A percentile compares a stretch with the other conserved stretches of the same genome.
These are phyloP conservation scores for Podosphaera aphanis DNA, from an alignment of 2,329 filamentous ascomycete genomes.

Conservation along the genomic window DNA sequence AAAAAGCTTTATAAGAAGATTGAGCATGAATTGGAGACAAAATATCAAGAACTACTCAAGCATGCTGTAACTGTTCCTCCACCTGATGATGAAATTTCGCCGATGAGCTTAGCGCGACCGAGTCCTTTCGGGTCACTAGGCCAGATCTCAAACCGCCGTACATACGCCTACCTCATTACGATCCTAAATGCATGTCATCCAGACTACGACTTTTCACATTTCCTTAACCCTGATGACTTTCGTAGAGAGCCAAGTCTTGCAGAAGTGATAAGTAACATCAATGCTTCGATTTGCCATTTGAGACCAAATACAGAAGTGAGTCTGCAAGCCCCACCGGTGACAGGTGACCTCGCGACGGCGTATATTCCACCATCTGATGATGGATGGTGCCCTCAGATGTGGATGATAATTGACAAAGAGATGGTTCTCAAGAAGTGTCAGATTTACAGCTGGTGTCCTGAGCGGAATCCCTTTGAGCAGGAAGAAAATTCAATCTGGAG, in stretches of 20 bases:
- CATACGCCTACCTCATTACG: constrained; percentile 87
- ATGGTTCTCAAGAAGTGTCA: constrained; percentile 80
- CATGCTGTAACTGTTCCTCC: constrained; percentile 74
- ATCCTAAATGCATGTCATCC: constrained; percentile 89
- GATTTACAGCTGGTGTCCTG: constrained; percentile 72
- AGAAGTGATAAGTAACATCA: constrained; percentile 64
- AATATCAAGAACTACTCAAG: constrained; percentile 71
- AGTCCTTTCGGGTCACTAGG: constrained; percentile 83
- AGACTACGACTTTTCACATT: constrained; percentile 92
- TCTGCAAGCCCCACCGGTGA: constrained; percentile 17
- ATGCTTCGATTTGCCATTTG: constrained; percentile 70
- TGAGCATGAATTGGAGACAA: constrained; percentile 70
- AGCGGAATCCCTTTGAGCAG: constrained; percentile 74
- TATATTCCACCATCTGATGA: constrained; percentile 21
- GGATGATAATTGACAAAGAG: constrained; percentile 78
- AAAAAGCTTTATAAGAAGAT: constrained; percentile 97
- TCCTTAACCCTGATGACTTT: constrained; percentile 74
- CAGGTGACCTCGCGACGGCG: constrained; percentile 17
- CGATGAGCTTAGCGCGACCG: constrained; percentile 56
- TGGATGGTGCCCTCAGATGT: constrained; percentile 74
- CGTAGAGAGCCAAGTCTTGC: constrained; percentile 59
- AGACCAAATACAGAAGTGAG: constrained; percentile 34
- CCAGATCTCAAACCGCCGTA: constrained; percentile 69
- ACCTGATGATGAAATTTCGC: constrained; percentile 41
- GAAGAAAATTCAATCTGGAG: constrained; percentile 80